phyloP scores from a whole-genome alignment of 1,284 basidiomycete species.

The Sporisorium exsertum region DNA sequence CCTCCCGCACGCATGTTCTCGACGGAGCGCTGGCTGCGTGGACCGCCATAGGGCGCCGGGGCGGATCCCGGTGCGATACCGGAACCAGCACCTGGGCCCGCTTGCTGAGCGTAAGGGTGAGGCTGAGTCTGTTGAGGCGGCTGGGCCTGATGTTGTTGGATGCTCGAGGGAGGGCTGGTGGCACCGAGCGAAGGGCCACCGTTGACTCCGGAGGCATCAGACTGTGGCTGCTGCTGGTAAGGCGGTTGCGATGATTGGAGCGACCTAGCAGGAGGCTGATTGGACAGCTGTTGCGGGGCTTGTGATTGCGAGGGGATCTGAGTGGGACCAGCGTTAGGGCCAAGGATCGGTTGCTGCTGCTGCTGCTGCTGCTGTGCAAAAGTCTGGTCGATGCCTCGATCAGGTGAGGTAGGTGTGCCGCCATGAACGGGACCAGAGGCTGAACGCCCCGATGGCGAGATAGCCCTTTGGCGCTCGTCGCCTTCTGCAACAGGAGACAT shows the following conservation, averaged over 20 bases:
- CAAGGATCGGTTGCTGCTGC: background rate
- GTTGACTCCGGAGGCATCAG: conserved; percentile 11
- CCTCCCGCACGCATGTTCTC: conserved; percentile 58
- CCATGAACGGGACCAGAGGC: conserved; percentile 14
- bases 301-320: conserved; percentile 20
- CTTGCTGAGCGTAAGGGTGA: conserved; percentile 27
- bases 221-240: conserved; percentile 27
- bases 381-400: conserved; percentile 15
- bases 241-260: conserved; percentile 16
- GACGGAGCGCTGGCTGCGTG: conserved; percentile 59
- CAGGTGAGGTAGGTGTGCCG: conserved; percentile 21
- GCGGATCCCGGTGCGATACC: conserved; percentile 14
- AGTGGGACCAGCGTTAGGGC: background rate
- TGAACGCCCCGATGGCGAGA: conserved; percentile 42
- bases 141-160: conserved; percentile 33
- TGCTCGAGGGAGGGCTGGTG: conserved; percentile 22
- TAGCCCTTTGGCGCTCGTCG: conserved; percentile 40
- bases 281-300: conserved; percentile 16
- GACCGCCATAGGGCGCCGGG: conserved; percentile 46
- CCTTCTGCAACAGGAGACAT: conserved; percentile 48
- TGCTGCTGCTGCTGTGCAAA: conserved; percentile 25
- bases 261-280: conserved; percentile 5
- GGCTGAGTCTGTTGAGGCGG: conserved; percentile 18
- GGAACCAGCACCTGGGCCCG: conserved; percentile 9
- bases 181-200: conserved; percentile 24